Conservation (phyloP, 2,329 filamentous ascomycete genomes). For the Hymenoscyphus linearis region DNA sequence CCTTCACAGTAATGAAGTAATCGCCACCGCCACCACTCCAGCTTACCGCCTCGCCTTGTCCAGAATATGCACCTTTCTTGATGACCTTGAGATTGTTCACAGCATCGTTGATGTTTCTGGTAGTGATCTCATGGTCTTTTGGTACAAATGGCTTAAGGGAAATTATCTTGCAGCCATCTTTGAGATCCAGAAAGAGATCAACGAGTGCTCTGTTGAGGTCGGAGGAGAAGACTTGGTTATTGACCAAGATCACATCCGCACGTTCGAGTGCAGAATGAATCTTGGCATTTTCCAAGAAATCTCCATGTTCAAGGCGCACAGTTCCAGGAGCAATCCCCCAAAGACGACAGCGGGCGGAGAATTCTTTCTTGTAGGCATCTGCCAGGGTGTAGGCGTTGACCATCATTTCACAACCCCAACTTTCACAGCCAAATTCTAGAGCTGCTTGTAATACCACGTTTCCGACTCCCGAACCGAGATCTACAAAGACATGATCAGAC, state of each 20-base stretch:
- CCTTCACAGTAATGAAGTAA: constrained; percentile 82
- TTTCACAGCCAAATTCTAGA: constrained; percentile 87
- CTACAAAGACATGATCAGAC: constrained; percentile 83
- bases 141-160: constrained; percentile 90
- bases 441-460: constrained; percentile 95
- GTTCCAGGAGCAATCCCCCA: constrained; percentile 82
- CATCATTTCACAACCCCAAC: constrained; percentile 97
- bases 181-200: constrained; percentile 88
- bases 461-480: constrained; percentile 91
- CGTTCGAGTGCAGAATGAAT: constrained; percentile 71
- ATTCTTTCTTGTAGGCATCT: constrained; percentile 74
- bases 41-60: constrained; percentile 64
- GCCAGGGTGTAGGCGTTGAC: constrained; percentile 80
- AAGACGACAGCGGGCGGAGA: constrained; percentile 74
- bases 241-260: constrained; percentile 94
- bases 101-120: constrained; percentile 70
- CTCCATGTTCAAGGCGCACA: constrained; percentile 74
- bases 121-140: constrained; percentile 68
- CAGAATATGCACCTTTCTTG: constrained; percentile 62
- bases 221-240: constrained; percentile 94
- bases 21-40: constrained; percentile 82
- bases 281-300: constrained; percentile 69
- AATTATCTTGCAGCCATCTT: constrained; percentile 82
- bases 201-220: constrained; percentile 79
- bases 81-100: constrained; percentile 78